Evolutionary conservation across 805 yeast species (phyloP).

Genomic region (Blastobotrys americana): DNA sequence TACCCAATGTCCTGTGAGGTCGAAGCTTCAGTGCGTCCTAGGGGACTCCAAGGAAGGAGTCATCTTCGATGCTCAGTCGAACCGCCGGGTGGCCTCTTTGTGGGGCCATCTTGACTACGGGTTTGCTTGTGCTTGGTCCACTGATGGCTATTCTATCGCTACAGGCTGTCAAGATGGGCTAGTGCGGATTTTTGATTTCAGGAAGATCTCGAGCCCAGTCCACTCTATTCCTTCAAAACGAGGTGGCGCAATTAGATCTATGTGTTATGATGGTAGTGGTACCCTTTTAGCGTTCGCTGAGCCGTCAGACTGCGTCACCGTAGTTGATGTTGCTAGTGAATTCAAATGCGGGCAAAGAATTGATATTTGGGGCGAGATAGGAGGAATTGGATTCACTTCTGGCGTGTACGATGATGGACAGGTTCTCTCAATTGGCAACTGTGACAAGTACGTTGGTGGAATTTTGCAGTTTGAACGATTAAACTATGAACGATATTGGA

Average conservation of each 20-base stretch:
- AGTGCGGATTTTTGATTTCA: conserved; percentile 45
- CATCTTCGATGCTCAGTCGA: conserved; percentile 39
- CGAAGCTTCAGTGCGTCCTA: conserved; percentile 38
- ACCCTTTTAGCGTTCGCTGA: conserved; percentile 49
- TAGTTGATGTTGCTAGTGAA: conserved; percentile 33
- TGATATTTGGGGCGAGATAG: conserved; percentile 51
- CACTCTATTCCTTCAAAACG: conserved; percentile 31
- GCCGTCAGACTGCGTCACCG: conserved; percentile 50
- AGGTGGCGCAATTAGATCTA: conserved; percentile 48
- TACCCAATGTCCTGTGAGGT: conserved; percentile 39
- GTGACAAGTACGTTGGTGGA: conserved; percentile 53
- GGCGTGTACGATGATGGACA: conserved; percentile 40
- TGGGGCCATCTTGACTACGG: conserved; percentile 50
- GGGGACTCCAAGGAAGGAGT: conserved; percentile 43
- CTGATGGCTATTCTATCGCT: conserved; percentile 34
- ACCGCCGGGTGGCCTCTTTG: conserved; percentile 20
- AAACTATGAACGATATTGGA: conserved; percentile 1
- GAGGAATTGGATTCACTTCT: conserved; percentile 45
- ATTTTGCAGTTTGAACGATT: conserved; percentile 39
- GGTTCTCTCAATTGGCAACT: conserved; percentile 45
- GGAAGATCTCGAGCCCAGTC: conserved; percentile 28
- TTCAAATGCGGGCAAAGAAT: conserved; percentile 37
- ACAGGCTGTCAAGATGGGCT: conserved; percentile 60
- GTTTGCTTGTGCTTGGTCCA: conserved; percentile 55
- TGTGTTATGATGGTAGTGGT: conserved; percentile 43